A percentile compares a stretch with the other conserved stretches of the same genome.
Evolutionary conservation across 1,139 yeast species (phyloP).

Genomic region (Pichia sp.): DNA sequence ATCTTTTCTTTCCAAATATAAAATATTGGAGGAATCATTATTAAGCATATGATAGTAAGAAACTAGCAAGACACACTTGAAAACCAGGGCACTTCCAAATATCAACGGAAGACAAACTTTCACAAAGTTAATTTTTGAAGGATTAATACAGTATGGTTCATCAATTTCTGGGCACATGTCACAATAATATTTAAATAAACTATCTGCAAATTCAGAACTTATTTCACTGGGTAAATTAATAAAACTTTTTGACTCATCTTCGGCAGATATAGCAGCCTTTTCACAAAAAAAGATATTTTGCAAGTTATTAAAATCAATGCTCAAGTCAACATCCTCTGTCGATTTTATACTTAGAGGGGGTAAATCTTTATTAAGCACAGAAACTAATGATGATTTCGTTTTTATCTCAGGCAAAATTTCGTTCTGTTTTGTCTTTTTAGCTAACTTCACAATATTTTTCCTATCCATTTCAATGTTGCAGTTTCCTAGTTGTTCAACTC

Average conservation of each 20-base stretch:
- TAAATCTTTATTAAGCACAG: background rate
- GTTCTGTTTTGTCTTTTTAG: background rate
- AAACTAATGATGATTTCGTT: background rate
- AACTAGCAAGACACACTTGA: slow-evolving; percentile 8
- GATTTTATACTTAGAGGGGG: background rate
- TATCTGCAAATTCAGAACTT: slow-evolving; percentile 9
- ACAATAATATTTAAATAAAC: slow-evolving; percentile 14
- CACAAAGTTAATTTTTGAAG: background rate
- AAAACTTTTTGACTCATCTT: slow-evolving; percentile 4
- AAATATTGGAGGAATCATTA: background rate
- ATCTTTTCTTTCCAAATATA: background rate
- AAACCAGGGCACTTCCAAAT: slow-evolving; percentile 15
- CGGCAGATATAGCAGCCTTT: slow-evolving; percentile 14
- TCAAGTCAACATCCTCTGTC: slow-evolving; percentile 6
- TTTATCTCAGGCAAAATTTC: background rate
- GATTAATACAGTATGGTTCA: background rate
- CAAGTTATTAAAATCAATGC: slow-evolving; percentile 9
- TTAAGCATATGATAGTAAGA: slow-evolving; percentile 13
- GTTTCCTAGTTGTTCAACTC: slow-evolving; percentile 3
- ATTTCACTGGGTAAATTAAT: slow-evolving; percentile 14
- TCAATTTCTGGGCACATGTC: slow-evolving; percentile 3
- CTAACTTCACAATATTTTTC: background rate
- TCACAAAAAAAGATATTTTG: slow-evolving; percentile 14
- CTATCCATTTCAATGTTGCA: slow-evolving; percentile 8
- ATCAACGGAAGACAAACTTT: slow-evolving; percentile 17